Percentiles rank a stretch among this genome's conserved stretches.
Evolutionary conservation across 495 filamentous ascomycete genomes (phyloP).

Genomic region (Polyplosphaeria fusca): DNA sequence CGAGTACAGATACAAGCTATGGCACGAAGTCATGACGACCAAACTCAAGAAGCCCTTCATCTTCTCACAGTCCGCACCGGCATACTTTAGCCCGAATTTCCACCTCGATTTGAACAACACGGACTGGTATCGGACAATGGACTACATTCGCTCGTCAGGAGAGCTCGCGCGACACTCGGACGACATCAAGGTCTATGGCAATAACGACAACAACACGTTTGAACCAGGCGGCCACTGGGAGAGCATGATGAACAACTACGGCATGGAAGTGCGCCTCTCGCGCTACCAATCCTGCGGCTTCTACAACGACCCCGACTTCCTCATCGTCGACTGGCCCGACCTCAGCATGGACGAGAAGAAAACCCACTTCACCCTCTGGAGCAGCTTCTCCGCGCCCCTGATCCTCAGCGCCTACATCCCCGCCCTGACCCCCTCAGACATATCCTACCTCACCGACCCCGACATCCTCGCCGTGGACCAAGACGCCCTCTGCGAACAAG

Average conservation of each 20-base stretch:
- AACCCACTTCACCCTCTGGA: slow-evolving; percentile 47
- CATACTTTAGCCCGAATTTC: slow-evolving; percentile 40
- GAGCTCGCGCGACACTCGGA: slow-evolving; percentile 47
- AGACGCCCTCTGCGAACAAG: slow-evolving; percentile 44
- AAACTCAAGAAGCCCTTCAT: slow-evolving; percentile 42
- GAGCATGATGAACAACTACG: slow-evolving; percentile 46
- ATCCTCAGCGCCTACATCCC: slow-evolving; percentile 48
- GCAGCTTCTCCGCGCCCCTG: slow-evolving; percentile 42
- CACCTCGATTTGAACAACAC: slow-evolving; percentile 36
- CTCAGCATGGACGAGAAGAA: slow-evolving; percentile 42
- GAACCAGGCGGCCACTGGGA: slow-evolving; percentile 40
- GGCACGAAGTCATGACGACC: slow-evolving; percentile 40
- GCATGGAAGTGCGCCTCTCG: slow-evolving; percentile 40
- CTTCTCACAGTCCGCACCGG: slow-evolving; percentile 47
- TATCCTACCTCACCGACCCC: slow-evolving; percentile 40
- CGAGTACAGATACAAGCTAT: slow-evolving; percentile 37
- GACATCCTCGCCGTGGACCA: slow-evolving; percentile 46
- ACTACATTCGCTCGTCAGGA: slow-evolving; percentile 42
- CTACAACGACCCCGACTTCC: slow-evolving; percentile 48
- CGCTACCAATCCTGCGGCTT: slow-evolving; percentile 47
- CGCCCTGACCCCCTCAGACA: slow-evolving; percentile 37
- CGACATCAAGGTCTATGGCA: slow-evolving; percentile 44
- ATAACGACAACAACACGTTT: slow-evolving; percentile 32
- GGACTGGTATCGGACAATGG: slow-evolving; percentile 45
- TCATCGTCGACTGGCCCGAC: slow-evolving; percentile 45